A percentile compares a stretch with the other conserved stretches of the same genome.
Conservation (phyloP, 768 basidiomycete species). For the Suillus bovinus region DNA sequence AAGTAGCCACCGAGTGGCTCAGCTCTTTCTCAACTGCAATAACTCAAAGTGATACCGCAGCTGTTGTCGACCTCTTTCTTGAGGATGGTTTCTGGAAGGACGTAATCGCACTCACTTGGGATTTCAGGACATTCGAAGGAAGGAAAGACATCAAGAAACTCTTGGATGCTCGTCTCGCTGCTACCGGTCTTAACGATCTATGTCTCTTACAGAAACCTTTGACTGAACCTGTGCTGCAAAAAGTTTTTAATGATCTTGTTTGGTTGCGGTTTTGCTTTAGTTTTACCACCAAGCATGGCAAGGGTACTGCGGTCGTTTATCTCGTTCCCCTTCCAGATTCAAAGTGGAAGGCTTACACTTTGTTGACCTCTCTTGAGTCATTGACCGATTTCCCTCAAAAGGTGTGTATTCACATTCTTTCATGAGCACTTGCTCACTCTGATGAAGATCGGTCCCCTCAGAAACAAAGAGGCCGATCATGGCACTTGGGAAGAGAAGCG, state of each 20-base stretch:
- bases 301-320: constrained; percentile 53
- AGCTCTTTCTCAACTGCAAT: constrained; percentile 24
- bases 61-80: constrained; percentile 29
- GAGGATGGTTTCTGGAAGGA: constrained; percentile 51
- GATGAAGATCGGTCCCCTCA: constrained; percentile 37
- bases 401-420: constrained; percentile 14
- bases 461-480: constrained; percentile 45
- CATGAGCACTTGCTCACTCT: constrained; percentile 1
- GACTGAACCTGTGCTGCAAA: constrained; percentile 33
- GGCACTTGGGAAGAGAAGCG: constrained; percentile 56
- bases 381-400: constrained; percentile 58
- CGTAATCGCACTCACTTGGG: constrained; percentile 52
- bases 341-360: constrained; percentile 58
- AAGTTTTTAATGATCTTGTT: constrained; percentile 52
- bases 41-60: constrained; percentile 15
- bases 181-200: constrained; percentile 21
- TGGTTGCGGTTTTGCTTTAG: constrained; percentile 59
- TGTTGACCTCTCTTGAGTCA: constrained; percentile 62
- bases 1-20: constrained; percentile 28
- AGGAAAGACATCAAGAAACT: constrained; percentile 38
- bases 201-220: constrained; percentile 25
- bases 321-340: constrained; percentile 46
- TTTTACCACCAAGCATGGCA: constrained; percentile 51
- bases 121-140: constrained; percentile 52
- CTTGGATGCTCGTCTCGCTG: constrained; percentile 39